phyloP scores from a whole-genome alignment of 2,329 filamentous ascomycete genomes.

The Calonectria pseudoturangicola region DNA sequence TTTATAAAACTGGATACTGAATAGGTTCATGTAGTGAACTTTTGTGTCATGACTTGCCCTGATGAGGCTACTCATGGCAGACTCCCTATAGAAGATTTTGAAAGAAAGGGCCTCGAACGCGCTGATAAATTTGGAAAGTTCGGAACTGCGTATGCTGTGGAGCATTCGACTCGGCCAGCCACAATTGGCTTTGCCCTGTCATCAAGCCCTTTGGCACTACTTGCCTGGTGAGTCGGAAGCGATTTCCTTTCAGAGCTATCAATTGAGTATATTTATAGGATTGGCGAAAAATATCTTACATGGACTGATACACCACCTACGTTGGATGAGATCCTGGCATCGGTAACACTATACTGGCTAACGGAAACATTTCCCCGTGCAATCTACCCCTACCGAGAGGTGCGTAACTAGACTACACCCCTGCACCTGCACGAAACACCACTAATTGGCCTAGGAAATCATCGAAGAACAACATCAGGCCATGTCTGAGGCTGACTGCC shows the following conservation, averaged over 20 bases:
- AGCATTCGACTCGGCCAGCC: background rate
- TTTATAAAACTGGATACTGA: background rate
- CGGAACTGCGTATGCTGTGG: background rate
- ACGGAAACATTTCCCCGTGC: conserved; percentile 9
- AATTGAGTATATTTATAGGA: background rate
- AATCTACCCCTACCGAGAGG: conserved; percentile 19
- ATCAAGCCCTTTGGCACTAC: background rate
- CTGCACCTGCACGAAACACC: background rate
- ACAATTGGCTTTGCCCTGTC: conserved; percentile 4
- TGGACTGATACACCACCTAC: background rate
- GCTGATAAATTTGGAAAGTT: background rate
- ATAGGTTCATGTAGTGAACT: background rate
- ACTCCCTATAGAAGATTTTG: background rate
- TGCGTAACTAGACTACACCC: background rate
- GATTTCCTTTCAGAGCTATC: background rate
- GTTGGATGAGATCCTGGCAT: background rate
- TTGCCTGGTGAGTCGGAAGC: background rate
- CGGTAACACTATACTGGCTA: conserved; percentile 13
- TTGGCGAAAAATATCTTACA: conserved; percentile 10
- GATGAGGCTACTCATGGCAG: background rate
- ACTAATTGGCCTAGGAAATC: background rate
- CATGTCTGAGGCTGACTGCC: background rate
- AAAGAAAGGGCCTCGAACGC: background rate
- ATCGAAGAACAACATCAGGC: background rate
- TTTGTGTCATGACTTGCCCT: conserved; percentile 3